Conservation (phyloP, 306 rosid species). For the Lotus japonicus region DNA sequence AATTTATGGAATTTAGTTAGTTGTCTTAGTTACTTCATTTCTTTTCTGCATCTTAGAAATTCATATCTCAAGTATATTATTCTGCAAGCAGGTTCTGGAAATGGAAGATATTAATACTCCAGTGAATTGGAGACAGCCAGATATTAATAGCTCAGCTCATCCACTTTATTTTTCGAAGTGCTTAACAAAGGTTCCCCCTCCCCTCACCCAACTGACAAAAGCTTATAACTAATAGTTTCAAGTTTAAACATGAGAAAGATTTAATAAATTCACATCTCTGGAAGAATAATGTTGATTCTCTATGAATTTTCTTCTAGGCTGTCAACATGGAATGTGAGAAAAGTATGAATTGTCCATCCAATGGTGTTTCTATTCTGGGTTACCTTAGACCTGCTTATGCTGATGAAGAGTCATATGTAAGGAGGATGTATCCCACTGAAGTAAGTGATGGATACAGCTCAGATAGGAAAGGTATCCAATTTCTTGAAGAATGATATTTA, state of each 20-base stretch:
- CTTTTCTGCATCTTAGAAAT: constrained; percentile 15
- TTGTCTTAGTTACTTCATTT: constrained; percentile 5
- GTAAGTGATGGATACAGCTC: constrained; percentile 52
- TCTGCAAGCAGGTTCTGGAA: constrained; percentile 45
- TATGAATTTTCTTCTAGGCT: constrained; percentile 45
- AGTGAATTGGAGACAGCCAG: constrained; percentile 44
- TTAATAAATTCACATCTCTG: constrained; percentile 8
- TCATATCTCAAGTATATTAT: constrained; percentile 12
- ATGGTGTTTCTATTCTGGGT: constrained; percentile 86
- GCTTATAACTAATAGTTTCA: not conserved
- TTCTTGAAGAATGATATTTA: constrained; percentile 9
- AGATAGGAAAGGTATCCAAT: constrained; percentile 57
- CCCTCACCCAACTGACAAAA: not conserved
- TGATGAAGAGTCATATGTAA: constrained; percentile 66
- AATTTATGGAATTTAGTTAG: not conserved
- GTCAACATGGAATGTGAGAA: constrained; percentile 42
- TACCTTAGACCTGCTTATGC: constrained; percentile 70
- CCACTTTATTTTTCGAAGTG: constrained; percentile 83
- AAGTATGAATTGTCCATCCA: constrained; percentile 74
- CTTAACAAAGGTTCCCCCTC: constrained; percentile 55
- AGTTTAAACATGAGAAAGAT: constrained; percentile 6
- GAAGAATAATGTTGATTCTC: constrained; percentile 22
- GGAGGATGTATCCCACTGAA: constrained; percentile 43
- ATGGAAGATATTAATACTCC: constrained; percentile 42
- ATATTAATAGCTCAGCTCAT: constrained; percentile 45